Conservation (phyloP, 768 basidiomycete species). For the Boletus bicolor region DNA sequence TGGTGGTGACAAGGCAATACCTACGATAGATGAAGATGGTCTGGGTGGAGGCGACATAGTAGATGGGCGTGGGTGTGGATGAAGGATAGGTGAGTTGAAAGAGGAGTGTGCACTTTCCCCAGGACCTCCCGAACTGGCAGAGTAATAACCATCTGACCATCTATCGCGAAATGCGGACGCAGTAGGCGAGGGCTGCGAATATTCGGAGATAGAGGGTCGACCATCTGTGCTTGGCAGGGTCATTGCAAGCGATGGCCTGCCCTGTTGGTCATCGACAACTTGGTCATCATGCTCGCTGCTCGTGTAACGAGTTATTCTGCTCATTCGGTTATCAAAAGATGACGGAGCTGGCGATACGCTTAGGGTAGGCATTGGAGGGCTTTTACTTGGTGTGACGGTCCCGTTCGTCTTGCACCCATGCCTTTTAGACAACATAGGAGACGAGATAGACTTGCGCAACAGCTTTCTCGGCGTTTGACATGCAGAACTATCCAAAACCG, state of each 20-base stretch:
- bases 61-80: slow-evolving; percentile 20
- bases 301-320: slow-evolving; percentile 31
- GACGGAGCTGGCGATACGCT: slow-evolving; percentile 30
- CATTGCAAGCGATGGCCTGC: slow-evolving; percentile 48
- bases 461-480: slow-evolving; percentile 15
- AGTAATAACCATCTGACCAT: slow-evolving; percentile 34
- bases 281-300: slow-evolving; percentile 41
- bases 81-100: slow-evolving; percentile 23
- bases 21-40: slow-evolving; percentile 58
- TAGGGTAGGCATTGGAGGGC: slow-evolving; percentile 42
- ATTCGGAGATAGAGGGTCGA: slow-evolving; percentile 61
- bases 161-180: slow-evolving; percentile 77
- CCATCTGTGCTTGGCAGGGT: slow-evolving; percentile 41
- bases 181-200: slow-evolving; percentile 71
- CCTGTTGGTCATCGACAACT: slow-evolving; percentile 24
- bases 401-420: slow-evolving; percentile 35
- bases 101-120: slow-evolving; percentile 11
- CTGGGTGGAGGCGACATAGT: slow-evolving; percentile 57
- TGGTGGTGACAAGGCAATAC: slow-evolving; percentile 57
- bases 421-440: slow-evolving; percentile 48
- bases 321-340: slow-evolving; percentile 26
- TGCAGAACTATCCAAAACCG: slow-evolving; percentile 2
- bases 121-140: slow-evolving; percentile 22
- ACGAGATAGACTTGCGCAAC: slow-evolving; percentile 51
- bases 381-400: slow-evolving; percentile 33